Conservation (phyloP, 2,329 filamentous ascomycete species). For the Penicillium hesseltinei region DNA sequence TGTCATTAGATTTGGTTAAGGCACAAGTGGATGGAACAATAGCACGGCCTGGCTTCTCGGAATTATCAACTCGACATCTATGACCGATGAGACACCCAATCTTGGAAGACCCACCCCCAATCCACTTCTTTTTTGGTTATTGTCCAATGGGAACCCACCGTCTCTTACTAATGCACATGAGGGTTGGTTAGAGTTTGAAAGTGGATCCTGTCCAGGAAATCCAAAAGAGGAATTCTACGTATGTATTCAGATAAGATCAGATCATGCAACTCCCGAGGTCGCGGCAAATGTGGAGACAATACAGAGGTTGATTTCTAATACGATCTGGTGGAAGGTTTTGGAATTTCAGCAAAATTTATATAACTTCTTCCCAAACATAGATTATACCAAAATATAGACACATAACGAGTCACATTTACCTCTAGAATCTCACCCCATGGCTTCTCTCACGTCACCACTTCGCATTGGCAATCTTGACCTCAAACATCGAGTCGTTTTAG, state of each 20-base stretch:
- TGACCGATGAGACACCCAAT: neutral
- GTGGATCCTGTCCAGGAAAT: neutral
- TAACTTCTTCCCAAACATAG: neutral
- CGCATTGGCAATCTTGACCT: conserved; percentile 29
- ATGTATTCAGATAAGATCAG: neutral
- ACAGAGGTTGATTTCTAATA: neutral
- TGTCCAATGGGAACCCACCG: too few species aligned
- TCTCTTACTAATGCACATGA: too few species aligned
- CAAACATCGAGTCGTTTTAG: conserved; percentile 51
- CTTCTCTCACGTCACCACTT: neutral
- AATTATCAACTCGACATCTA: conserved; percentile 4
- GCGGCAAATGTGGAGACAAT: neutral
- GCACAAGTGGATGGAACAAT: conserved; percentile 10
- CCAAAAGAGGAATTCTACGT: neutral
- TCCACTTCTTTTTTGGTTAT: neutral
- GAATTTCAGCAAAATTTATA: neutral
- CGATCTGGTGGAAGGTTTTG: neutral
- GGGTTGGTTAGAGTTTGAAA: too few species aligned
- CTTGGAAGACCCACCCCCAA: too few species aligned
- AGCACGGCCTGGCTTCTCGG: conserved; percentile 16
- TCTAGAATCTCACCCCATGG: neutral
- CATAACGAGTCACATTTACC: neutral
- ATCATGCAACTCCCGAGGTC: neutral
- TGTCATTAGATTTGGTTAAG: neutral
- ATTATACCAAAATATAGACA: neutral